Conservation (phyloP, 768 basidiomycete genomes). For the Mycena chlorophos region DNA sequence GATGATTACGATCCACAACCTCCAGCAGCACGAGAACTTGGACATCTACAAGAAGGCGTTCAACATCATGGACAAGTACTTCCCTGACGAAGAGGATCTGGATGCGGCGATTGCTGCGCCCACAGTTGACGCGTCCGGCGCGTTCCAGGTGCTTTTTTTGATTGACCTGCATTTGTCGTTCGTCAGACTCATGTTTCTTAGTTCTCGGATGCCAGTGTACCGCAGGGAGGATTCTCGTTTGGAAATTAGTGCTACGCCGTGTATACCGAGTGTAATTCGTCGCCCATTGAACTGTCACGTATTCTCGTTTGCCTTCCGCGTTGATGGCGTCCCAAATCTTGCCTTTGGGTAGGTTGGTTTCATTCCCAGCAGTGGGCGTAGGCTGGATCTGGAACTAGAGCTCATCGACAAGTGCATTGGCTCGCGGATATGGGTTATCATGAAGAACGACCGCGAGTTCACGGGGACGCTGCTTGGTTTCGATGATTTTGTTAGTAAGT, state of each 20-base stretch:
- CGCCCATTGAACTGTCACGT: background rate
- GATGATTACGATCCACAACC: conserved; percentile 98
- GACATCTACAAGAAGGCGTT: conserved; percentile 99
- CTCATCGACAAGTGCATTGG: conserved; percentile 98
- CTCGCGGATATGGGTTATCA: conserved; percentile 95
- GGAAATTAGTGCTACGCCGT: conserved; percentile 35
- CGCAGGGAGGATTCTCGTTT: conserved; percentile 96
- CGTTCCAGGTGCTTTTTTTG: conserved; percentile 62
- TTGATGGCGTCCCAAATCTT: conserved; percentile 91
- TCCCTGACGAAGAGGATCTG: conserved; percentile 95
- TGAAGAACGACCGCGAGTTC: conserved; percentile 97
- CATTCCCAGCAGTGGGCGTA: background rate
- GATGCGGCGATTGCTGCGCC: conserved; percentile 81
- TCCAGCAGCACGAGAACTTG: conserved; percentile 98
- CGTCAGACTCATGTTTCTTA: conserved; percentile 30
- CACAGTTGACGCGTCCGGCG: conserved; percentile 69
- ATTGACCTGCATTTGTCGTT: background rate
- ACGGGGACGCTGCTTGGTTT: conserved; percentile 93
- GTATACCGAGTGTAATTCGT: background rate
- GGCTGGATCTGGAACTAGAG: conserved; percentile 49
- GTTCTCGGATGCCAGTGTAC: conserved; percentile 85
- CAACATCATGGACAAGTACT: conserved; percentile 97
- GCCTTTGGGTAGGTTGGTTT: conserved; percentile 65
- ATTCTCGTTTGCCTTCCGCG: background rate
- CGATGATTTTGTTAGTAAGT: conserved; percentile 99